phyloP scores from a whole-genome alignment of 805 yeast genomes.

The Ogataea saltuana region DNA sequence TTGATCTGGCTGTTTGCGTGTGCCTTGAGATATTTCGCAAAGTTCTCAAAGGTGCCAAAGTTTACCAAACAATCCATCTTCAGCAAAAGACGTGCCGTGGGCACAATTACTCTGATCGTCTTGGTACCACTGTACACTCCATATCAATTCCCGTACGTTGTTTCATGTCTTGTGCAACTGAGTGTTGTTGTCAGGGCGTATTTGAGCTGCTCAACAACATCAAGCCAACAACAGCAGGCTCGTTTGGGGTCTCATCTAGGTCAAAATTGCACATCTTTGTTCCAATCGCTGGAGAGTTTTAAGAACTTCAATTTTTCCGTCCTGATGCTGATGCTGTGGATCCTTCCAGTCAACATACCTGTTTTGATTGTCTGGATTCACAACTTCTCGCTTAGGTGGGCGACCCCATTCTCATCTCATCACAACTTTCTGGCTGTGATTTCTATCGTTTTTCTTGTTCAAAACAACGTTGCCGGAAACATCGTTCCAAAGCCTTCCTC shows the following conservation, averaged over 20 bases:
- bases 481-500: constrained; percentile 42
- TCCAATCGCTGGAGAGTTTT: constrained; percentile 33
- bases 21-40: constrained; percentile 16
- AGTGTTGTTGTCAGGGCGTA: constrained; percentile 47
- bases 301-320: constrained; percentile 64
- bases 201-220: constrained; percentile 3
- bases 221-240: constrained; percentile 6
- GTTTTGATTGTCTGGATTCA: constrained; percentile 79
- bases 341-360: constrained; percentile 77
- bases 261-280: not conserved
- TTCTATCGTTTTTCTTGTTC: constrained; percentile 66
- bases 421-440: constrained; percentile 78
- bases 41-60: constrained; percentile 4
- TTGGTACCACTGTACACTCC: constrained; percentile 68
- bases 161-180: constrained; percentile 59
- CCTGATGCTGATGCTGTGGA: constrained; percentile 70
- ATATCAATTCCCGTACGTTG: constrained; percentile 73
- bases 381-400: constrained; percentile 75
- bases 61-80: constrained; percentile 4
- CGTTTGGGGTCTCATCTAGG: not conserved
- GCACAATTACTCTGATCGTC: constrained; percentile 40
- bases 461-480: constrained; percentile 51
- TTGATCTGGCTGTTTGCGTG: constrained; percentile 30
- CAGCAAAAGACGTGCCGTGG: constrained; percentile 33
- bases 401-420: constrained; percentile 82